Evolutionary conservation across 2,329 filamentous ascomycete genomes (phyloP).

Genomic region (Arthrobotrys sphaeroides): DNA sequence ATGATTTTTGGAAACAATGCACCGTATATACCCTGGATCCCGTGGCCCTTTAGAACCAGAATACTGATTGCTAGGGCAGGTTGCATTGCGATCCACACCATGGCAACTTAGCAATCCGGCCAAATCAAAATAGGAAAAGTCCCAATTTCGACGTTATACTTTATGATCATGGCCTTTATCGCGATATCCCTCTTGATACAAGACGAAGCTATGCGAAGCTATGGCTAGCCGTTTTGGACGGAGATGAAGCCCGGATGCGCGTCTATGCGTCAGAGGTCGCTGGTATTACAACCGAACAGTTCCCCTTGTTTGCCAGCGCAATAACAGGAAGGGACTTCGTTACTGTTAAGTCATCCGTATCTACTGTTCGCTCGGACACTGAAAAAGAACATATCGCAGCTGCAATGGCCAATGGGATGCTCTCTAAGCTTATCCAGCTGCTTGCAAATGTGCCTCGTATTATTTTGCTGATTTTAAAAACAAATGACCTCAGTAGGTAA

Average conservation of each 20-base stretch:
- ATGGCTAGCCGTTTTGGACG: constrained; percentile 94
- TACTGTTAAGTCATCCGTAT: constrained; percentile 72
- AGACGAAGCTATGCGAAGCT: constrained; percentile 92
- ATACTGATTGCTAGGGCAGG: not conserved
- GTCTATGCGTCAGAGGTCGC: constrained; percentile 89
- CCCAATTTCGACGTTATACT: constrained; percentile 94
- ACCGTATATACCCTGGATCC: constrained; percentile 63
- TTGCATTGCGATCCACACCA: constrained; percentile 97
- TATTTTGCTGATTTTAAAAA: constrained; percentile 94
- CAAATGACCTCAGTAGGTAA: constrained; percentile 80
- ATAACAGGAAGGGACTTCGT: constrained; percentile 94
- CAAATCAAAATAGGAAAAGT: constrained; percentile 70
- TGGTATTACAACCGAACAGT: constrained; percentile 86
- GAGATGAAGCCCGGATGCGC: constrained; percentile 85
- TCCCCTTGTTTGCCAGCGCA: constrained; percentile 92
- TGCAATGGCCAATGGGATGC: constrained; percentile 84
- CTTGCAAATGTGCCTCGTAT: constrained; percentile 89
- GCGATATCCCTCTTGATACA: constrained; percentile 81
- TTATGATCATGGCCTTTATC: constrained; percentile 96
- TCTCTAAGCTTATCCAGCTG: constrained; percentile 86
- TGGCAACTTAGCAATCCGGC: constrained; percentile 91
- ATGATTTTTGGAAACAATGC: constrained; percentile 96
- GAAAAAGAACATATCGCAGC: constrained; percentile 89
- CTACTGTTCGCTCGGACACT: constrained; percentile 71
- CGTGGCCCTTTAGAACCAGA: not conserved